Evolutionary conservation across 2,329 filamentous ascomycete species (phyloP).

Genomic region (Colletotrichum magnum): DNA sequence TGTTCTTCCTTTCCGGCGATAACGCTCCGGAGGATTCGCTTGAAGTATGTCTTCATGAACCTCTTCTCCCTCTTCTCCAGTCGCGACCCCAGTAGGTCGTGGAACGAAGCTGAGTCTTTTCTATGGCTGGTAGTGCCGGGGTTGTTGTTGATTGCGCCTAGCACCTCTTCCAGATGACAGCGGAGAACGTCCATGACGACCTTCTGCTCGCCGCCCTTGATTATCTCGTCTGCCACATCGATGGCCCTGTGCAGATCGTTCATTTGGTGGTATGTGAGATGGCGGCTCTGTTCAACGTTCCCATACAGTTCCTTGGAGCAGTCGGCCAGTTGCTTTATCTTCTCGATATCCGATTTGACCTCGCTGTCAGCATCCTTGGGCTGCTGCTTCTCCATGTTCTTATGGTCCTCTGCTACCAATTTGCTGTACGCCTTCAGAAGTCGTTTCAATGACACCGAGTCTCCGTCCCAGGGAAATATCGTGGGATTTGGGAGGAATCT

Average conservation of each 20-base stretch:
- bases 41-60: slow-evolving; percentile 34
- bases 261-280: neutral
- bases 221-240: slow-evolving; percentile 38
- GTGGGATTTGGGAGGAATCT: slow-evolving; percentile 62
- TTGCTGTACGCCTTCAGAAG: slow-evolving; percentile 56
- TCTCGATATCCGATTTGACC: neutral
- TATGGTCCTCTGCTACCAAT: slow-evolving; percentile 45
- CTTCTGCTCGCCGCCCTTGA: slow-evolving; percentile 45
- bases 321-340: neutral
- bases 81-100: neutral
- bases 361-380: slow-evolving; percentile 36
- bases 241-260: slow-evolving; percentile 1
- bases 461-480: slow-evolving; percentile 65
- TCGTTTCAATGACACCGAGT: slow-evolving; percentile 60
- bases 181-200: slow-evolving; percentile 62
- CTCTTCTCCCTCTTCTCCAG: slow-evolving; percentile 26
- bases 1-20: slow-evolving; percentile 1
- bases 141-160: slow-evolving; percentile 59
- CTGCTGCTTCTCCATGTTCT: neutral
- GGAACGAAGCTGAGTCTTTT: slow-evolving; percentile 5
- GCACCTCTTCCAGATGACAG: slow-evolving; percentile 63
- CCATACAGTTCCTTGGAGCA: neutral
- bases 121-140: neutral
- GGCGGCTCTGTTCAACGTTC: neutral
- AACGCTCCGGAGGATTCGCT: slow-evolving; percentile 6